Evolutionary conservation across 2,329 filamentous ascomycete genomes (phyloP).

Genomic region (Colletotrichum graminicola): DNA sequence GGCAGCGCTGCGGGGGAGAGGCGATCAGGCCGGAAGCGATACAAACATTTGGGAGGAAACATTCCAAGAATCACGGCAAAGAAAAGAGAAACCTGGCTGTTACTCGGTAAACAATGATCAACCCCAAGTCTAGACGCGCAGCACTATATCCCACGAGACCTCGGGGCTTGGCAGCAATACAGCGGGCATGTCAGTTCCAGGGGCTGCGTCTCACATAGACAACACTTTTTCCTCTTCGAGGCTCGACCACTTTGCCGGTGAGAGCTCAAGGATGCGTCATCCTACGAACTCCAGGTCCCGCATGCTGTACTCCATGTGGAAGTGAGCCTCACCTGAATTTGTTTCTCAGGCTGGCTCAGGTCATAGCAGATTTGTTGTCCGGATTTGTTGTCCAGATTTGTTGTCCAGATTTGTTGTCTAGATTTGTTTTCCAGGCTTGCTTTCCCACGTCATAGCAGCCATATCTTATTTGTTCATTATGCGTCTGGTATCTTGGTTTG

Average conservation of each 20-base stretch:
- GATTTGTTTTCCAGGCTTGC: not conserved
- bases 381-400: conserved; percentile 8
- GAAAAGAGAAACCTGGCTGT: not conserved
- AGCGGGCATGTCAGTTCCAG: conserved; percentile 10
- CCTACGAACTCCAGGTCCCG: not conserved
- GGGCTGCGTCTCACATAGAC: conserved; percentile 34
- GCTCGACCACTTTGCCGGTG: conserved; percentile 4
- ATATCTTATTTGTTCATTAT: not conserved
- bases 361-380: too few relatives aligned
- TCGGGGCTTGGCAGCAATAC: conserved; percentile 29
- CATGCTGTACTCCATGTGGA: not conserved
- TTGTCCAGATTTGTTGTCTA: not conserved
- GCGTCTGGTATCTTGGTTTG: not conserved
- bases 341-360: too few relatives aligned
- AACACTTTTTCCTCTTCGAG: conserved; percentile 5
- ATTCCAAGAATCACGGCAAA: too few relatives aligned
- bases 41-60: not conserved
- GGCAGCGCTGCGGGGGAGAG: not conserved
- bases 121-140: not conserved
- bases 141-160: conserved; percentile 28
- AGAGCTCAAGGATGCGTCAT: conserved; percentile 2
- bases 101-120: not conserved
- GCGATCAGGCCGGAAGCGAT: not conserved
- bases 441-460: not conserved
- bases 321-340: conserved; percentile 12